Conservation (phyloP, 805 yeast species). For the Sugiyamaella boreocaroliniensis region DNA sequence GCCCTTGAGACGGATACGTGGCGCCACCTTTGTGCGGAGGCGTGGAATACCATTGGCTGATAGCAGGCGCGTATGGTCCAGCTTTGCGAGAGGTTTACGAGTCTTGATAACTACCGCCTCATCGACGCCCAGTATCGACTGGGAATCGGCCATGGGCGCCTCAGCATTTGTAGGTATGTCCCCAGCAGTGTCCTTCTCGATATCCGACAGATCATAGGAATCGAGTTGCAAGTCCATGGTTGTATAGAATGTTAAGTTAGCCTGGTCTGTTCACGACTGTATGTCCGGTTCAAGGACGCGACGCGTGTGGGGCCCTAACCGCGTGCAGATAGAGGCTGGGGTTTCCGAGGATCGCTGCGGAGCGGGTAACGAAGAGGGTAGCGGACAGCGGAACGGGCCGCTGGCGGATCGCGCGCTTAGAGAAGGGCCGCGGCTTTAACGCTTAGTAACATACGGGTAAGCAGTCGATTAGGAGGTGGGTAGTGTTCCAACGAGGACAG, state of each 20-base stretch:
- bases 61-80: conserved; percentile 47
- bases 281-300: not conserved
- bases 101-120: conserved; percentile 27
- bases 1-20: conserved; percentile 31
- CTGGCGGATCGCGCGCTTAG: too few relatives aligned
- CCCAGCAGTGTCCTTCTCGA: not conserved
- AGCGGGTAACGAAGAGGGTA: too few relatives aligned
- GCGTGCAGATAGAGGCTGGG: too few relatives aligned
- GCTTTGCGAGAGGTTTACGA: conserved; percentile 35
- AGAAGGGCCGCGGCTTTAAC: too few relatives aligned
- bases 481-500: too few relatives aligned
- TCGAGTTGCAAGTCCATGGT: not conserved
- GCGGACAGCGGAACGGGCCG: too few relatives aligned
- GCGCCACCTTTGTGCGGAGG: conserved; percentile 31
- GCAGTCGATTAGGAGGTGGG: too few relatives aligned
- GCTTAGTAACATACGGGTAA: too few relatives aligned
- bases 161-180: not conserved
- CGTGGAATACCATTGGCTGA: conserved; percentile 52
- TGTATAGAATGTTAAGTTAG: too few relatives aligned
- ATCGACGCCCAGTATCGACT: conserved; percentile 16
- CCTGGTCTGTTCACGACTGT: too few relatives aligned
- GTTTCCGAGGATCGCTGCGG: too few relatives aligned
- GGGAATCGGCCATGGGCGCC: not conserved
- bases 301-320: too few relatives aligned
- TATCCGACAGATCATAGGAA: conserved; percentile 1